These are phyloP conservation scores for Nyctanthes arbortristis DNA, from an alignment of 257 asterid genomes.

Conservation along the genomic window DNA sequence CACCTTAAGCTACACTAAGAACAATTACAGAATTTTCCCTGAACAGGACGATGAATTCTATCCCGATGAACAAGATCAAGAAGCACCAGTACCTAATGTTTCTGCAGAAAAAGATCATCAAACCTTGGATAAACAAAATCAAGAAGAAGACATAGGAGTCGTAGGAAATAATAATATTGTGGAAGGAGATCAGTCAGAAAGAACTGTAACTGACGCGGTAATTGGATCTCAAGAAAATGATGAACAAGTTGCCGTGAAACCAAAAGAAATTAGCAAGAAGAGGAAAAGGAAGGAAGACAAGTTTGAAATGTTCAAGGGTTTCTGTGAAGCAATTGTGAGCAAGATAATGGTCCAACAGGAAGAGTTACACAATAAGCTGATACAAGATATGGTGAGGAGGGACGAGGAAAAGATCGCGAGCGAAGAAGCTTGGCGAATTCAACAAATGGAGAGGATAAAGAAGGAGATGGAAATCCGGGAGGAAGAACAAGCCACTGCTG, in stretches of 20 bases:
- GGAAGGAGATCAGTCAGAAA: slow-evolving; percentile 19
- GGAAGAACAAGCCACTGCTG: slow-evolving; percentile 49
- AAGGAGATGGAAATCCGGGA: slow-evolving; percentile 46
- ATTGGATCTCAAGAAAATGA: slow-evolving; percentile 27
- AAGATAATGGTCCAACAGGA: slow-evolving; percentile 67
- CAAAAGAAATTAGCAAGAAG: slow-evolving; percentile 27
- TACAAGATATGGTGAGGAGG: slow-evolving; percentile 50
- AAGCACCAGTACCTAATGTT: slow-evolving; percentile 23
- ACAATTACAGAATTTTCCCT: slow-evolving; percentile 33
- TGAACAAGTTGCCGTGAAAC: slow-evolving; percentile 23
- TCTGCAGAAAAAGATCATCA: slow-evolving; percentile 21
- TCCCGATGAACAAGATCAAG: slow-evolving; percentile 30
- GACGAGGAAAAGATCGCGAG: slow-evolving; percentile 55
- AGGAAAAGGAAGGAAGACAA: slow-evolving; percentile 44
- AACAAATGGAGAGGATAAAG: slow-evolving; percentile 43
- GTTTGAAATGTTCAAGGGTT: slow-evolving; percentile 53
- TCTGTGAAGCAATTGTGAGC: slow-evolving; percentile 49
- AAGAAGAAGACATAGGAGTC: slow-evolving; percentile 12
- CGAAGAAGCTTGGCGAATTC: slow-evolving; percentile 63
- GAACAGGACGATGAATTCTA: slow-evolving; percentile 60
- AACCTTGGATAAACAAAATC: slow-evolving; percentile 23
- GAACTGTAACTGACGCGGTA: background rate
- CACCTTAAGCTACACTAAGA: slow-evolving; percentile 36
- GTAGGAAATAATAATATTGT: slow-evolving; percentile 8
- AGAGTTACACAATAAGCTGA: slow-evolving; percentile 55